These are phyloP conservation scores for Xylariaceae sp. DNA, from an alignment of 2,329 filamentous ascomycete species.

Conservation along the genomic window DNA sequence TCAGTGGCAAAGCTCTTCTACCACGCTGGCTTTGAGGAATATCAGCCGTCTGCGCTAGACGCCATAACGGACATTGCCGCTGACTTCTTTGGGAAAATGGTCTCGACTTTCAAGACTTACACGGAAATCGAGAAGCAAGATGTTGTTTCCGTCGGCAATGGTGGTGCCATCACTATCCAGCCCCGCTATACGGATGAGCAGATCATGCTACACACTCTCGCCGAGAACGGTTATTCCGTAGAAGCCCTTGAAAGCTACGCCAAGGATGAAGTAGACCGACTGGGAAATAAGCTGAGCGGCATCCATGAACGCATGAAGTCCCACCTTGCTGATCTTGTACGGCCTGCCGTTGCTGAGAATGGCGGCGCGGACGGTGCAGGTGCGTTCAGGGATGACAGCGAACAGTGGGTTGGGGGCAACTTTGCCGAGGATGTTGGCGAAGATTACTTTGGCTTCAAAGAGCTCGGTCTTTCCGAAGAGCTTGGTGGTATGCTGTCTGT, in stretches of 20 bases:
- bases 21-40: slow-evolving; percentile 93
- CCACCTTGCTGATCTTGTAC: slow-evolving; percentile 87
- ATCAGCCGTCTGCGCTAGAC: slow-evolving; percentile 90
- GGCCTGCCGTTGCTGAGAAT: slow-evolving; percentile 78
- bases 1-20: slow-evolving; percentile 95
- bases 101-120: slow-evolving; percentile 75
- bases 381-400: slow-evolving; percentile 93
- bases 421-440: slow-evolving; percentile 97
- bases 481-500: slow-evolving; percentile 87
- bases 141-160: slow-evolving; percentile 38
- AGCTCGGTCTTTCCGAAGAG: slow-evolving; percentile 86
- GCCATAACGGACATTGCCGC: slow-evolving; percentile 83
- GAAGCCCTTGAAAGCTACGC: slow-evolving; percentile 80
- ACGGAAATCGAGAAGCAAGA: slow-evolving; percentile 76
- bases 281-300: slow-evolving; percentile 70
- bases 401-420: slow-evolving; percentile 93
- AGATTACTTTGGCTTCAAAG: slow-evolving; percentile 98
- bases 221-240: slow-evolving; percentile 79
- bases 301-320: slow-evolving; percentile 95
- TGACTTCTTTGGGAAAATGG: slow-evolving; percentile 84
- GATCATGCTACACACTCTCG: slow-evolving; percentile 78
- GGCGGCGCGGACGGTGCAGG: slow-evolving; percentile 71
- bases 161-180: slow-evolving; percentile 46
- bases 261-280: slow-evolving; percentile 87
- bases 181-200: slow-evolving; percentile 78